Percentiles rank a stretch among this genome's conserved stretches.
Conservation (phyloP, 345 rosid species). For the Salix arbutifolia region DNA sequence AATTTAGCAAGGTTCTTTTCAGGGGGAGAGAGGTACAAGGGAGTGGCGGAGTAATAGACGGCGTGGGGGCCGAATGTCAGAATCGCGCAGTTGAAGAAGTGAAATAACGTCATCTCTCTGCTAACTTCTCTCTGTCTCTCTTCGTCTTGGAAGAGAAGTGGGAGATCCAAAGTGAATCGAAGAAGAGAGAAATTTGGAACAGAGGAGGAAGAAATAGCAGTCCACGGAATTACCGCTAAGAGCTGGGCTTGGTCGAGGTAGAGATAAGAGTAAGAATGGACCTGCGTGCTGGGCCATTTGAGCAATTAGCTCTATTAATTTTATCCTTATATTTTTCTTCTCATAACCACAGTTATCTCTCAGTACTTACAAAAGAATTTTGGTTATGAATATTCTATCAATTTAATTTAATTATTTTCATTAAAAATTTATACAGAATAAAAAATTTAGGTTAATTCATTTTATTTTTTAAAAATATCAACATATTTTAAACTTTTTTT, state of each 20-base stretch:
- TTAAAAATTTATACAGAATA: no score
- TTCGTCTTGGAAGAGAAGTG: background rate
- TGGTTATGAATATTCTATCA: no score
- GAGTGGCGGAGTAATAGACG: conserved; percentile 98
- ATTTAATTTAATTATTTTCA: no score
- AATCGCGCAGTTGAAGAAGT: conserved; percentile 98
- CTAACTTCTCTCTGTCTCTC: conserved; percentile 13
- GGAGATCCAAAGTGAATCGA: background rate
- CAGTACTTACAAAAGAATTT: no score
- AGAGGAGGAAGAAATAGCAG: background rate
- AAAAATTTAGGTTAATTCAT: no score
- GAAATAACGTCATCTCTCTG: conserved; percentile 73
- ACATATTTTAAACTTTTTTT: no score
- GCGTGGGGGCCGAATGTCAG: conserved; percentile 99
- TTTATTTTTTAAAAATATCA: no score
- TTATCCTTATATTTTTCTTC: background rate
- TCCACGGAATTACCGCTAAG: background rate
- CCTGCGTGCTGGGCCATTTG: background rate
- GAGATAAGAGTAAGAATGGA: background rate
- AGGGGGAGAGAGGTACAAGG: conserved; percentile 39
- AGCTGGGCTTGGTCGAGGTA: background rate
- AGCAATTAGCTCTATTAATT: background rate
- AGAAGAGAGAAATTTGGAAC: background rate
- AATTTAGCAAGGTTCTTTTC: background rate
- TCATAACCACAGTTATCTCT: no score